Percentiles rank a stretch among this genome's conserved stretches.
Conservation (phyloP, 345 rosid species). For the Pseudoturritis turrita region DNA sequence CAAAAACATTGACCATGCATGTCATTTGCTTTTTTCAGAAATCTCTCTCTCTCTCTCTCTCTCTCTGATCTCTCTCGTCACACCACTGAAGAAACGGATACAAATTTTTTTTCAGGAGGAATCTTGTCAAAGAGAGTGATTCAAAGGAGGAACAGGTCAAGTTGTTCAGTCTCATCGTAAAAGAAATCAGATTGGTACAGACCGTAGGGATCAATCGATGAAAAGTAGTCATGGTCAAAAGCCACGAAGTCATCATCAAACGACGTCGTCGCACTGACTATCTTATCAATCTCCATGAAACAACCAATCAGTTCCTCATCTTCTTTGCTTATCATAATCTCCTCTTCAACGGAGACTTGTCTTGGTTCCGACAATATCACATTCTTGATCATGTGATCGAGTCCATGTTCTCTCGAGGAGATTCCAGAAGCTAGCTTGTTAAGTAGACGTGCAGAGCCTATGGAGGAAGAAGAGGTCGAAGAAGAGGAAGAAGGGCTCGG, state of each 20-base stretch:
- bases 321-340: neutral
- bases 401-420: conserved; percentile 1
- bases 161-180: conserved; percentile 1
- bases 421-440: conserved; percentile 29
- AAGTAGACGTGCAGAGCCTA: conserved; percentile 14
- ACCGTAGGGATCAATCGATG: neutral
- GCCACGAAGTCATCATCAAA: neutral
- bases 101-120: neutral
- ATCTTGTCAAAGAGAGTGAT: neutral
- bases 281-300: conserved; percentile 22
- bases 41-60: neutral
- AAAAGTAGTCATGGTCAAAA: neutral
- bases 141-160: conserved; percentile 10
- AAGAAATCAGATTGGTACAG: neutral
- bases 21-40: neutral
- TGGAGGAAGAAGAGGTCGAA: neutral
- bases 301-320: conserved; percentile 1
- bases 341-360: neutral
- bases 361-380: conserved; percentile 19
- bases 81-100: neutral
- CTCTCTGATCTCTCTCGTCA: neutral
- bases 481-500: neutral
- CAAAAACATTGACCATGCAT: conserved; percentile 16
- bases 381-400: conserved; percentile 18
- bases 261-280: neutral